phyloP scores from a whole-genome alignment of 192 early-diverging fungal species.

The Podochytrium sp. region DNA sequence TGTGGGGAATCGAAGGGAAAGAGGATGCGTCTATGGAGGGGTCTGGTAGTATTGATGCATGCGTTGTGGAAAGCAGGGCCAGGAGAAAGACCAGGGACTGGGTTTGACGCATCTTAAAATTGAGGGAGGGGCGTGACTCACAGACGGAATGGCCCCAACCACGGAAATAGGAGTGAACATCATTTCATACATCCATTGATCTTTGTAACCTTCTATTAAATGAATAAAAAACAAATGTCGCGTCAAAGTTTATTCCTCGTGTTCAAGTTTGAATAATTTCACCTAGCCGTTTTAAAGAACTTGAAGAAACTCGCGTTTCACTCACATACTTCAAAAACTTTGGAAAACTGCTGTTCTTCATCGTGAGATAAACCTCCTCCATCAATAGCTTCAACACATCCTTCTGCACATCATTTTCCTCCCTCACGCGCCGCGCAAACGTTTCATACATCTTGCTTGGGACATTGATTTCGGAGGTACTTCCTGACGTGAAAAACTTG shows the following conservation, averaged over 20 bases:
- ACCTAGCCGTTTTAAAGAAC: too few species aligned
- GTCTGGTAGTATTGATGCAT: not conserved
- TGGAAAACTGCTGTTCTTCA: conserved; percentile 1
- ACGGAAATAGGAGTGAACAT: too few species aligned
- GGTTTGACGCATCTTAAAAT: too few species aligned
- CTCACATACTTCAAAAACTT: conserved; percentile 1
- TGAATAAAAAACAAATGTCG: too few species aligned
- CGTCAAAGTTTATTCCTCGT: too few species aligned
- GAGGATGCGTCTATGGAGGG: too few species aligned
- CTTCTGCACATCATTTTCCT: conserved; percentile 1
- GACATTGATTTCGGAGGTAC: conserved; percentile 1
- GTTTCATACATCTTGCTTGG: conserved; percentile 1
- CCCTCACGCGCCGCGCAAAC: not conserved
- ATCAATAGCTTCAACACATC: conserved; percentile 3
- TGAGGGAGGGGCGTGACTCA: too few species aligned
- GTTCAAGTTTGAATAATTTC: too few species aligned
- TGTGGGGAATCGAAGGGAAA: not conserved
- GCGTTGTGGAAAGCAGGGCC: not conserved
- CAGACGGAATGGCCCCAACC: too few species aligned
- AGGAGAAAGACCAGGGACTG: too few species aligned
- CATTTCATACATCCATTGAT: too few species aligned
- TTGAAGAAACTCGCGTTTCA: not conserved
- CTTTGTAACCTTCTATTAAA: too few species aligned
- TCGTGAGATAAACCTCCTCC: conserved; percentile 25
- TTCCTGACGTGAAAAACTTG: conserved; percentile 4